A percentile compares a stretch with the other conserved stretches of the same genome.
Conservation (phyloP, 164 flowering plant genomes). For the Pachysandra terminalis region DNA sequence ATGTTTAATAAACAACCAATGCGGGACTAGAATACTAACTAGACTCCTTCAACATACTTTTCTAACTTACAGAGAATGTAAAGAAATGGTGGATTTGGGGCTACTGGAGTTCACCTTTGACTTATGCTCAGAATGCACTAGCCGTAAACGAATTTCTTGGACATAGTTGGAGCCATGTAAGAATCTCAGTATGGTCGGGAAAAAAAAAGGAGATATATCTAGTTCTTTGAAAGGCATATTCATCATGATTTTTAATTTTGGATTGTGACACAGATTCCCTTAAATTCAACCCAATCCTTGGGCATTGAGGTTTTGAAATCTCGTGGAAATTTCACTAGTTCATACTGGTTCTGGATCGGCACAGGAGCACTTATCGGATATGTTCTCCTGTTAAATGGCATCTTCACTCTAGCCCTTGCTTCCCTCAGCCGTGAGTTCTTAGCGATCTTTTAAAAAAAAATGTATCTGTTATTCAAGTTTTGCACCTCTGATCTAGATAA, state of each 20-base stretch:
- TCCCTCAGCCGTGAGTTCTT: conserved; percentile 34
- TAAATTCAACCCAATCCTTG: conserved; percentile 10
- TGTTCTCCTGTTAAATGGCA: conserved; percentile 28
- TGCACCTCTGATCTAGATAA: neutral
- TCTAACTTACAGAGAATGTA: conserved; percentile 15
- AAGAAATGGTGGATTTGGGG: conserved; percentile 39
- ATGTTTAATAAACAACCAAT: too few species aligned
- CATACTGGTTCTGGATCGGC: conserved; percentile 47
- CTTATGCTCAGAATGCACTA: conserved; percentile 28
- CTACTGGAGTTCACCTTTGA: conserved; percentile 29
- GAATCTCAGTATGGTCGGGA: neutral
- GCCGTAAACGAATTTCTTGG: conserved; percentile 30
- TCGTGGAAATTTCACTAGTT: conserved; percentile 27
- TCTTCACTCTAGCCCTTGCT: conserved; percentile 30
- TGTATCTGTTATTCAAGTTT: too few species aligned
- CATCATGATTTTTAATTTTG: neutral
- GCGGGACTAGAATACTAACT: too few species aligned
- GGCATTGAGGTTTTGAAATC: conserved; percentile 28
- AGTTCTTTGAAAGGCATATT: neutral
- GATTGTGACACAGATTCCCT: neutral
- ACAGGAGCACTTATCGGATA: conserved; percentile 35
- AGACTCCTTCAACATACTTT: neutral
- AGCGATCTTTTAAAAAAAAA: too few species aligned
- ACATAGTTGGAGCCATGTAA: conserved; percentile 28
- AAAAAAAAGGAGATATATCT: too few species aligned